Conservation (phyloP, 116 monocot species). For the Zostera marina region DNA sequence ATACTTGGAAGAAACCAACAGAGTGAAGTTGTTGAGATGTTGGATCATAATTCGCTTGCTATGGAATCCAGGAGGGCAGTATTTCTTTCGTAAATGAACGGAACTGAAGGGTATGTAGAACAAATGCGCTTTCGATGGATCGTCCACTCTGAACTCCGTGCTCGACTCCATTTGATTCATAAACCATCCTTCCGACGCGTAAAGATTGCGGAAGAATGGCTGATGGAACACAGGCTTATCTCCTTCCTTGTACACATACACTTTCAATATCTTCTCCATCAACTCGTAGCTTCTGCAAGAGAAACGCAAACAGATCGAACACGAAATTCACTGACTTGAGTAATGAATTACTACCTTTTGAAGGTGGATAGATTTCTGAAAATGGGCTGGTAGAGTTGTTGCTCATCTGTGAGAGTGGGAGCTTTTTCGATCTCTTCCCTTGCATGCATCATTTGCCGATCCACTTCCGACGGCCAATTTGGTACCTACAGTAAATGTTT, state of each 20-base stretch:
- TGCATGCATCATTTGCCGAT: constrained; percentile 28
- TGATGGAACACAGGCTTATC: constrained; percentile 11
- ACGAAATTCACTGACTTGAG: no score
- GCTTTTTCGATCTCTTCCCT: constrained; percentile 36
- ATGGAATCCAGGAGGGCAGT: no score
- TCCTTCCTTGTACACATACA: constrained; percentile 19
- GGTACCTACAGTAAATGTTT: no score
- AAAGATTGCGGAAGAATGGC: constrained; percentile 8
- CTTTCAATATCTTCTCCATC: constrained; percentile 19
- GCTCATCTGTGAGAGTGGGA: constrained; percentile 18
- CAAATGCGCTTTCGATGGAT: constrained; percentile 15
- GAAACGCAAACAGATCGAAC: no score
- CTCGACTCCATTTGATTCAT: constrained; percentile 21
- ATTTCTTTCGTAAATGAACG: no score
- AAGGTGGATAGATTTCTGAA: constrained; percentile 18
- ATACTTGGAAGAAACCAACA: constrained; percentile 7
- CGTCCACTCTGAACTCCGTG: constrained; percentile 5
- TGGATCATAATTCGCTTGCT: no score
- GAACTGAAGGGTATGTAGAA: constrained; percentile 18
- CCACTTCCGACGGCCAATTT: constrained; percentile 19
- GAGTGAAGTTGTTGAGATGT: no score
- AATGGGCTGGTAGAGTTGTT: constrained; percentile 14
- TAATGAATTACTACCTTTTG: no score
- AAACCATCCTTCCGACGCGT: constrained; percentile 26
- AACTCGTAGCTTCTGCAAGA: constrained; percentile 45